Evolutionary conservation across 129 eudicot species (phyloP).

Genomic region (Ambrosia trifida): DNA sequence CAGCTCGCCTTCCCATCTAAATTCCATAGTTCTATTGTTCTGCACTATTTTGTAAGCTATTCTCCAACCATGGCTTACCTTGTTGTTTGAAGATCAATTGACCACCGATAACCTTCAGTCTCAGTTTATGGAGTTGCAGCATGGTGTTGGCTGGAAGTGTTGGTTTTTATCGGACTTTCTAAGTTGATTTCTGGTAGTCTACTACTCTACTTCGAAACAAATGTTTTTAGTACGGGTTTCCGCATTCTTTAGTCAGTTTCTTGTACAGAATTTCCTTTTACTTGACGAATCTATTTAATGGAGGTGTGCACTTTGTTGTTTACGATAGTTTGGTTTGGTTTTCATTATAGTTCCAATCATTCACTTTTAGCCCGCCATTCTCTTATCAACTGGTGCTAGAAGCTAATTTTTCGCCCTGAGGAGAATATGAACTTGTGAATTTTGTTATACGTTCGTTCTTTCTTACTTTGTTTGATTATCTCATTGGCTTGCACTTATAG

Average conservation of each 20-base stretch:
- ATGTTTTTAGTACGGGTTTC: neutral
- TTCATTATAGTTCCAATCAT: neutral
- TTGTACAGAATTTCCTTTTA: neutral
- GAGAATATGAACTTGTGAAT: neutral
- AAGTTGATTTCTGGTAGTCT: neutral
- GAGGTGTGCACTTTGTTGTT: neutral
- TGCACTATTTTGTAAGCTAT: neutral
- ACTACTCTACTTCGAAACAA: neutral
- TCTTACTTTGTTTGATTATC: constrained; percentile 3
- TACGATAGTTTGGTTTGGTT: neutral
- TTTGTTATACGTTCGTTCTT: neutral
- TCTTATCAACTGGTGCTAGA: neutral
- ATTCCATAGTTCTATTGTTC: neutral
- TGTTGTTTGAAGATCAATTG: neutral
- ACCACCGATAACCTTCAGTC: neutral
- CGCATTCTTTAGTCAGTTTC: neutral
- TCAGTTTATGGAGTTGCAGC: neutral
- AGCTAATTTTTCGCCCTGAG: neutral
- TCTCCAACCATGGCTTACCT: neutral
- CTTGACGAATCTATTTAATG: constrained; percentile 4
- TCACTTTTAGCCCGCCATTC: neutral
- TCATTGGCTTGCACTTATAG: constrained; percentile 12
- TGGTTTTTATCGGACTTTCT: neutral
- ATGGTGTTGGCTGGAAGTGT: neutral
- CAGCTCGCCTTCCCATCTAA: neutral